phyloP scores from a whole-genome alignment of 495 filamentous ascomycete species.

The Penicillium subrubescens region DNA sequence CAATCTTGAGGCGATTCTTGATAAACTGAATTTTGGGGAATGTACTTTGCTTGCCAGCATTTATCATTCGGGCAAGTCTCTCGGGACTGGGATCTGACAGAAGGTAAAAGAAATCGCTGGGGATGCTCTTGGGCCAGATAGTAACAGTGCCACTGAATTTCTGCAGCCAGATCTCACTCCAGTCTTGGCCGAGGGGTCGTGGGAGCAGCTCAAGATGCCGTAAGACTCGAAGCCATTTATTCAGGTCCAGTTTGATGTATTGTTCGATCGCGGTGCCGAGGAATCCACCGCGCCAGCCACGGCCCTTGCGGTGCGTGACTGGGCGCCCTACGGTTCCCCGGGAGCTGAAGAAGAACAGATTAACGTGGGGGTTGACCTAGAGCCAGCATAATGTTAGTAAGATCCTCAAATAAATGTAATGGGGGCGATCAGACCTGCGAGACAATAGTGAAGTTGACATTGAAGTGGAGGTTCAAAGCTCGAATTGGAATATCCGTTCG shows the following conservation, averaged over 20 bases:
- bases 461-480: constrained; percentile 92
- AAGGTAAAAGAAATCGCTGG: constrained; percentile 82
- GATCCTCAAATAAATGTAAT: background rate
- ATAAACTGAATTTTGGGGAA: constrained; percentile 93
- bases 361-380: constrained; percentile 91
- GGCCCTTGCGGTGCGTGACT: constrained; percentile 89
- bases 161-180: constrained; percentile 94
- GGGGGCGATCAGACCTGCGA: constrained; percentile 56
- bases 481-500: constrained; percentile 95
- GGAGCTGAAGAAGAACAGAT: constrained; percentile 96
- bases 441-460: constrained; percentile 96
- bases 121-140: constrained; percentile 80
- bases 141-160: constrained; percentile 93
- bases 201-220: constrained; percentile 90
- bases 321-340: constrained; percentile 88
- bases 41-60: constrained; percentile 78
- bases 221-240: constrained; percentile 94
- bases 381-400: constrained; percentile 12
- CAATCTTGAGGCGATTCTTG: constrained; percentile 79
- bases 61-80: constrained; percentile 82
- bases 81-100: constrained; percentile 76
- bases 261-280: constrained; percentile 89
- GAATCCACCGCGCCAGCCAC: constrained; percentile 95
- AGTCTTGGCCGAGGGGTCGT: constrained; percentile 90
- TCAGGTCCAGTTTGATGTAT: constrained; percentile 91